These are phyloP conservation scores for Silybum marianum DNA, from an alignment of 129 eudicot species.

Conservation along the genomic window DNA sequence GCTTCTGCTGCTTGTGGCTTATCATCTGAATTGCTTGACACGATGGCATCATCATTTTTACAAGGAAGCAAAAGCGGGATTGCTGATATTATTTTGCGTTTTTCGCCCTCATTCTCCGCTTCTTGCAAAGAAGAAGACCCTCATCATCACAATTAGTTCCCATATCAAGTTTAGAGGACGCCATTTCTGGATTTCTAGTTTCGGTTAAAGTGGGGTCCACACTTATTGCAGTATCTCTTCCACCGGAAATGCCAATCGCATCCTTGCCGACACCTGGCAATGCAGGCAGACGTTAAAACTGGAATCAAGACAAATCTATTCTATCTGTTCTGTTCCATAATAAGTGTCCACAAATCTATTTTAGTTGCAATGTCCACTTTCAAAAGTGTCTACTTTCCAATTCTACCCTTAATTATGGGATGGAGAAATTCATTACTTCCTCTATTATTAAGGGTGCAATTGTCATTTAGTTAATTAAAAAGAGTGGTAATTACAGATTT, in stretches of 20 bases:
- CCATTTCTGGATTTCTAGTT: constrained; percentile 26
- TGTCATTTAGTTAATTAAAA: not conserved
- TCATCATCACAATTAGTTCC: constrained; percentile 13
- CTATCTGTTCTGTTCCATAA: not conserved
- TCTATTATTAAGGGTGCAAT: not conserved
- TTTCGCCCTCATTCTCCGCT: constrained; percentile 26
- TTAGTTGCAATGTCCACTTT: too few relatives aligned
- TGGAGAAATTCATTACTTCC: not conserved
- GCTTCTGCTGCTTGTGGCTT: constrained; percentile 33
- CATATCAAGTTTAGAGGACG: constrained; percentile 42
- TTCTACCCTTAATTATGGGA: not conserved
- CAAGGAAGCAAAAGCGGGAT: constrained; percentile 35
- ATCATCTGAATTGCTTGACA: constrained; percentile 15
- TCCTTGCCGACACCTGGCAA: constrained; percentile 59
- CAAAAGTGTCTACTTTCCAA: not conserved
- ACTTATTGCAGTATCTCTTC: constrained; percentile 34
- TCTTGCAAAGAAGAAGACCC: constrained; percentile 34
- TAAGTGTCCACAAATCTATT: not conserved
- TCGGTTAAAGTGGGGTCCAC: constrained; percentile 21
- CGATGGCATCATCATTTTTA: constrained; percentile 16
- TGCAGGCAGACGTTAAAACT: constrained; percentile 4
- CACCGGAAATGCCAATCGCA: constrained; percentile 38
- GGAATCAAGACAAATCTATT: not conserved
- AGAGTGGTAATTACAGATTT: not conserved
- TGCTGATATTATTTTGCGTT: constrained; percentile 16